Evolutionary conservation across 1,284 basidiomycete species (phyloP), one percentile per base, ranked within the genome.

Genomic region (Marasmius fiardii): DNA sequence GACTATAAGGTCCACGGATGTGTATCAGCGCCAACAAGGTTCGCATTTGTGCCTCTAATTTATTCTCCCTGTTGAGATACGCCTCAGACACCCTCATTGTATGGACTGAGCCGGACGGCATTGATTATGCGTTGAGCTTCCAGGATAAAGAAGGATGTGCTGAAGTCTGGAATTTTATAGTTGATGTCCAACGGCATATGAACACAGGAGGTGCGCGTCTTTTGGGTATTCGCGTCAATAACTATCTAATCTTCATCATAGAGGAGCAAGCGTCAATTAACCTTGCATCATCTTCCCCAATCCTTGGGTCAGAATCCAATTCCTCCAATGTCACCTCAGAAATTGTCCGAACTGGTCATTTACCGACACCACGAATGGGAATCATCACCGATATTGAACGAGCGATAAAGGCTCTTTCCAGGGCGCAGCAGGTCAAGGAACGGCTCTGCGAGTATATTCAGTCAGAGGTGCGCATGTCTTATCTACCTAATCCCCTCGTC

Each of bases 131-230:
- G 2, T 78, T 99, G 51, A 97, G 94, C 62, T 99, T 99, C 66
- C 96, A 98, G 68, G 96, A 98, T 66, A 84, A 93, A 0, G 92
- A 96, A 60, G 97, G 96, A 33, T 99, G 96, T 66, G 81, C 88
- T 47, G 96, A 98, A 74, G 92, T 99, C 49, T 99, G 96, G 96
- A 90, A 90, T 65, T 99, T 99, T 71, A 94, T 99, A 64, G 79
- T 85, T 60, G 93, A 98, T 65, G 94, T 98, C n/a, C 95, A 97
- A 68, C 83, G 84, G 60, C 90, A 93, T 66, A 83, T 93, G 77
- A 82, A 82, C 64, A 73, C 73, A 45, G 73, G 75, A 69, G 84
- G 86, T 88, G 62, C 66, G 77, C 64, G 48, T 35, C n/a, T 43
- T 23, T 49, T 60, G 53, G 54, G 33, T 50, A 57, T 61, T 55